Evolutionary conservation across 2,329 filamentous ascomycete species (phyloP), one percentile per base, ranked within the genome.

Genomic region (Fusarium keratoplasticum): DNA sequence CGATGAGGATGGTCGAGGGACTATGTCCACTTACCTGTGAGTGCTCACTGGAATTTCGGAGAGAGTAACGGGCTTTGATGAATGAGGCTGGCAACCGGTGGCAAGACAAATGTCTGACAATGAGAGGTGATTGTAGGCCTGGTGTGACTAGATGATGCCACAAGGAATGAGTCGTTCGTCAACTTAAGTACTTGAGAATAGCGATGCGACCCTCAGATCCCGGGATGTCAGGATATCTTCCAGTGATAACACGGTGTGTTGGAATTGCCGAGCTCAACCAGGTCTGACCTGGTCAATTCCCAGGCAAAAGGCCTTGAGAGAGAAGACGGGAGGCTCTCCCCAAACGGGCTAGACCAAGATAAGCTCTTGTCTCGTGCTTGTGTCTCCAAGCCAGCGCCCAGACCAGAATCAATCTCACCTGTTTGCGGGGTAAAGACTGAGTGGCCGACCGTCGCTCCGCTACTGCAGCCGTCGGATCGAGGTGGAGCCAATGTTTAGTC

Each of bases 391-490:
- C n/a, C 20, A 47, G 6, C 42, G 42, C 42, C 42, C 14, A 47
- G 33, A 35, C 33, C 33, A 4, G 20, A 14, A 25, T 8, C 35
- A 16, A 25, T 8, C 35, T 40, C 3, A 16, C 20, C 31, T 35
- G 35, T 58, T 36, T 58, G 54, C 54, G 54, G 54, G 54, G 54
- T 58, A 58, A 13, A 38, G 13, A 10, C 31, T 16, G 35, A 38
- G 35, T 38, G 16, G 35, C 16, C 16, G 6, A 36, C 16, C 35
- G 35, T 38, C 35, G 16, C 10, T 38, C 20, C 31, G 31, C 35
- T 36, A 47, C 31, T 66, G 64, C 47, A 61, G 44, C 64, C 64
- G 64, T 66, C 64, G 64, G 58, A 66, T 66, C 64, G 35, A 18
- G n/a, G 54, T 58, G 54, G 54, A 58, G 31, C 54, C 22, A 58